Base-by-base conservation (phyloP, 2,329 filamentous ascomycete genomes). In the Leptographium flavum region DNA sequence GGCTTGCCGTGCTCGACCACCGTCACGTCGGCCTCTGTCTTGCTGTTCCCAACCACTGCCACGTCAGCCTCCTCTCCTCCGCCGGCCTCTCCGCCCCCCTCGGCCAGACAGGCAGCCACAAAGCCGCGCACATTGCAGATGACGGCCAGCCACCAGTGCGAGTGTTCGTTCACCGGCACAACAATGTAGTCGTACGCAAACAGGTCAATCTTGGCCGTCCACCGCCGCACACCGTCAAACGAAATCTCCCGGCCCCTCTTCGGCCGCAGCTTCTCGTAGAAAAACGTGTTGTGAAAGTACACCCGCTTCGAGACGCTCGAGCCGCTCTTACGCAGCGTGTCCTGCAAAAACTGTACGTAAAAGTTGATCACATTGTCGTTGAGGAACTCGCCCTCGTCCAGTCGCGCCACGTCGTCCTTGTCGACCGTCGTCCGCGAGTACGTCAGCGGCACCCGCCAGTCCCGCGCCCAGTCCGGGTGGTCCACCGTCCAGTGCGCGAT, bases 361-460 rank as follows among this genome's bases (percentile, higher is more conserved):
- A 95, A 95, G 42, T 76, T 79, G 53, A 98, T 83, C 25, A 98
- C 66, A 56, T 87, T 94, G 64, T 98, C 92, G 57, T 98, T 98
- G 37, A 98, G 64, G 48, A 83, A 94, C 53, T 94, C 76, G 13
- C 80, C 84, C 50, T 93, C 84, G 49, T 94, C 81, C 3, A 98
- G 71, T 36, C 86, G 73, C 19, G 71, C 64, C 30, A 96, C 78
- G 56, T 92, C 86, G n/a, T 73, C 67, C 49, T 73, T 77, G 46
- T 84, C 75, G 1, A 92, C 76, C 1, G 72, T 76, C 1, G 80
- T 76, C 49, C 78, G 71, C 42, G 75, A 79, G 56, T 76, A 87
- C 2, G 77, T 65, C 2, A 88, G 65, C 2, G 81, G 72, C 42
- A 66, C 67, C 15, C 68, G 63, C 76, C 76, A 81, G 0, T 61